A percentile compares a stretch with the other conserved stretches of the same genome.
phyloP scores from a whole-genome alignment of 768 basidiomycete species.

The Lactarius hengduanensis region DNA sequence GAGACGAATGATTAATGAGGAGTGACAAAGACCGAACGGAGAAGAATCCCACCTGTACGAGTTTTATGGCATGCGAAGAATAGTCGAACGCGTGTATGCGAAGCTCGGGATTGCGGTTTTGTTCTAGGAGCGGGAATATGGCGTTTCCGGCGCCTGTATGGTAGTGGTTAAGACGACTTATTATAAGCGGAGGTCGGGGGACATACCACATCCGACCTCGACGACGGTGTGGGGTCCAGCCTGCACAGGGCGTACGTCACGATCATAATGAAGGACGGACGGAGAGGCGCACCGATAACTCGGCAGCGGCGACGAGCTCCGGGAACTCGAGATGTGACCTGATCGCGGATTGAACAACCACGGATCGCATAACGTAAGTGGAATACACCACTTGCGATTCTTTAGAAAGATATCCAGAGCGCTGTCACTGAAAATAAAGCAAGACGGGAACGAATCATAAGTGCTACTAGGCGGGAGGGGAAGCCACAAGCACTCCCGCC shows the following conservation, averaged over 20 bases:
- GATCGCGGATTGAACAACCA: neutral
- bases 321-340: conserved; percentile 96
- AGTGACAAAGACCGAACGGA: neutral
- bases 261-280: conserved; percentile 6
- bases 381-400: conserved; percentile 77
- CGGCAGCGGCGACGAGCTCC: conserved; percentile 71
- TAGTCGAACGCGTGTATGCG: conserved; percentile 85
- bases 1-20: neutral
- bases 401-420: conserved; percentile 36
- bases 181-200: neutral
- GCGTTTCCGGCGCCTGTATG: conserved; percentile 87
- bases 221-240: conserved; percentile 75
- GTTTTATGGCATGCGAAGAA: conserved; percentile 80
- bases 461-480: too few relatives aligned
- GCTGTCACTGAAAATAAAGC: too few relatives aligned
- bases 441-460: too few relatives aligned
- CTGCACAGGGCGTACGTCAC: conserved; percentile 38
- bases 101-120: conserved; percentile 79
- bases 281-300: conserved; percentile 31
- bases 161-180: neutral
- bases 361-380: neutral
- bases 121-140: conserved; percentile 81
- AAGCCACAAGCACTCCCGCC: too few relatives aligned
- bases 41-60: conserved; percentile 70
- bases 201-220: conserved; percentile 88